Percentiles rank a stretch among this genome's conserved stretches.
Evolutionary conservation across 495 filamentous ascomycete species (phyloP).

Genomic region (Trichoderma reesei): DNA sequence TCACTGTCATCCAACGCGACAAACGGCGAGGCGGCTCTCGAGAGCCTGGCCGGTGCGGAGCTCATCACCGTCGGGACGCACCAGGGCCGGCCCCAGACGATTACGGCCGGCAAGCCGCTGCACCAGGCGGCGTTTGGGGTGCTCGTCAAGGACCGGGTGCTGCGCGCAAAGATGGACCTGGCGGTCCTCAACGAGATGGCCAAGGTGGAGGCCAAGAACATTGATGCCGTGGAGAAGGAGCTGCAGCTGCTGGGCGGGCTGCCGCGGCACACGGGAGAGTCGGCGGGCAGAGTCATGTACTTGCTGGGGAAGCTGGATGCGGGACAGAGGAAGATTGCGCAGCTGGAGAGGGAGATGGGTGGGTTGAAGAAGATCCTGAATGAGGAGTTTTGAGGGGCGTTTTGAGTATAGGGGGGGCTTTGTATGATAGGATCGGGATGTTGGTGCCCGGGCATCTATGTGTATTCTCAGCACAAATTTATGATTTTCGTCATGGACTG

Average conservation of each 20-base stretch:
- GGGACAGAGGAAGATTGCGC: constrained; percentile 66
- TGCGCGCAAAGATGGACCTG: constrained; percentile 67
- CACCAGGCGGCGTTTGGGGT: constrained; percentile 72
- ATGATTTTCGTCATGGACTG: no score
- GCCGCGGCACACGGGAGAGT: constrained; percentile 53
- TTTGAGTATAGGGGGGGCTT: background rate
- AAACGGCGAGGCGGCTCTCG: constrained; percentile 59
- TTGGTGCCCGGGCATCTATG: no score
- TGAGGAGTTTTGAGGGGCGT: background rate
- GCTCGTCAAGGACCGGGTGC: constrained; percentile 59
- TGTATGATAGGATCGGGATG: background rate
- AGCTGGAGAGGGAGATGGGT: constrained; percentile 62
- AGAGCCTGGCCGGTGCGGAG: constrained; percentile 75
- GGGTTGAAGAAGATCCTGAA: constrained; percentile 54
- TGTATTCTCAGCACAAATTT: no score
- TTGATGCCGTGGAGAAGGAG: constrained; percentile 74
- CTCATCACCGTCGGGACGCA: constrained; percentile 66
- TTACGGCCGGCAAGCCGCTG: constrained; percentile 79
- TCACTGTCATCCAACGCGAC: constrained; percentile 30
- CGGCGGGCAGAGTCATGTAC: constrained; percentile 53
- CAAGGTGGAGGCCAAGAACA: constrained; percentile 60
- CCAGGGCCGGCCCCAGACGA: constrained; percentile 63
- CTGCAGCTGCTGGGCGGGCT: constrained; percentile 52
- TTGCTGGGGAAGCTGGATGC: constrained; percentile 59
- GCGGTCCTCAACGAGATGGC: constrained; percentile 54